phyloP scores from a whole-genome alignment of 163 green algal genomes.

The Chloroidium sp. region DNA sequence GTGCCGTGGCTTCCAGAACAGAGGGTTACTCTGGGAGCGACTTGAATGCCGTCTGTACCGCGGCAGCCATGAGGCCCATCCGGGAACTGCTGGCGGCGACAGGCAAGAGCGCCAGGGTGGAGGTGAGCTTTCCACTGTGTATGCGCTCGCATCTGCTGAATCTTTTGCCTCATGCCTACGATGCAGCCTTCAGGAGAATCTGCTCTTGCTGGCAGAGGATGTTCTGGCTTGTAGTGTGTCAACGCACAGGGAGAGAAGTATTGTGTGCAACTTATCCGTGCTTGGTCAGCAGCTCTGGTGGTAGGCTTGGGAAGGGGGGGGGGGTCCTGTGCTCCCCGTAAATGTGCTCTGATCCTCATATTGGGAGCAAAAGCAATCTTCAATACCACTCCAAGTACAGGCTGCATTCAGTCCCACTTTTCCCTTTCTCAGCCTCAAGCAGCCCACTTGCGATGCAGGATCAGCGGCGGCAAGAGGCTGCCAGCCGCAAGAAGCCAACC shows the following conservation, averaged over 20 bases:
- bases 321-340: too few species aligned
- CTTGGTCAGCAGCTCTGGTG: conserved; percentile 1
- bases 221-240: neutral
- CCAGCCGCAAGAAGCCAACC: too few species aligned
- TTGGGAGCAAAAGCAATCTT: too few species aligned
- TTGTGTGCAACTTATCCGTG: neutral
- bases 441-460: too few species aligned
- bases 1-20: conserved; percentile 11
- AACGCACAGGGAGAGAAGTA: neutral
- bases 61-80: conserved; percentile 43
- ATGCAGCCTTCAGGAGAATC: neutral
- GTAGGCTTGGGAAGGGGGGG: too few species aligned
- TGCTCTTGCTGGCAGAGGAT: neutral
- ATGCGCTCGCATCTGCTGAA: too few species aligned
- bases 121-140: neutral
- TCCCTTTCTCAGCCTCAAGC: too few species aligned
- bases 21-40: conserved; percentile 49
- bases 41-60: conserved; percentile 40
- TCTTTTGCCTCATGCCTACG: too few species aligned
- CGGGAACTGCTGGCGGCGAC: conserved; percentile 29
- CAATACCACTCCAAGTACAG: too few species aligned
- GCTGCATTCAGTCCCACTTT: too few species aligned
- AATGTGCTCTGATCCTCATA: too few species aligned
- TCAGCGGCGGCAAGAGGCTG: too few species aligned
- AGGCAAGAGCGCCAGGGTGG: conserved; percentile 9